A percentile compares a stretch with the other conserved stretches of the same genome.
Conservation (phyloP, 805 yeast species). For the Lipomyces yamanashiensis region DNA sequence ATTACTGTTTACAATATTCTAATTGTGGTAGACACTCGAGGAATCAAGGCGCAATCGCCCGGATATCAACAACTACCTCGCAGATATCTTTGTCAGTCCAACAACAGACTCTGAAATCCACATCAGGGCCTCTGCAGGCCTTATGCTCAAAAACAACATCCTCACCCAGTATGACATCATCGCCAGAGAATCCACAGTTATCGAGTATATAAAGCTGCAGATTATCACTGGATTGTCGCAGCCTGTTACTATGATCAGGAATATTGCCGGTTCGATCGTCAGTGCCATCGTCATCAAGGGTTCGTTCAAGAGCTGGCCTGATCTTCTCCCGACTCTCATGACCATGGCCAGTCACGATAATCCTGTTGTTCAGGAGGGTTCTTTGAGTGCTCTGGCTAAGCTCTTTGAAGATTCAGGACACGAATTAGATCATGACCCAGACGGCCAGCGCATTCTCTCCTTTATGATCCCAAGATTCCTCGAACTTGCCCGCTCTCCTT, state of each 20-base stretch:
- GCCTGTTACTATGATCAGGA: constrained; percentile 66
- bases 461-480: constrained; percentile 70
- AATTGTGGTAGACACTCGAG: constrained; percentile 55
- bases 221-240: constrained; percentile 58
- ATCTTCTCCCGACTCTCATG: constrained; percentile 68
- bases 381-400: constrained; percentile 79
- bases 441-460: constrained; percentile 69
- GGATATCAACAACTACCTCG: constrained; percentile 80
- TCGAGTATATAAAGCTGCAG: constrained; percentile 53
- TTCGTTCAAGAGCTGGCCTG: constrained; percentile 77
- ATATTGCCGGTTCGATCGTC: constrained; percentile 88
- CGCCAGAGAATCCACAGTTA: constrained; percentile 44
- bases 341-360: constrained; percentile 60
- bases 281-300: constrained; percentile 74
- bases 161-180: constrained; percentile 46
- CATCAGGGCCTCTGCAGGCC: constrained; percentile 85
- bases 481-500: constrained; percentile 50
- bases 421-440: constrained; percentile 65
- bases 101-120: constrained; percentile 53
- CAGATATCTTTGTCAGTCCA: constrained; percentile 66
- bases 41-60: constrained; percentile 67
- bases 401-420: constrained; percentile 86
- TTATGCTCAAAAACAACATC: constrained; percentile 77
- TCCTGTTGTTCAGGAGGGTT: constrained; percentile 65
- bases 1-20: not conserved